A percentile compares a stretch with the other conserved stretches of the same genome.
These are phyloP conservation scores for Pseudocercospora fuligena DNA, from an alignment of 2,329 filamentous ascomycete species.

Conservation along the genomic window DNA sequence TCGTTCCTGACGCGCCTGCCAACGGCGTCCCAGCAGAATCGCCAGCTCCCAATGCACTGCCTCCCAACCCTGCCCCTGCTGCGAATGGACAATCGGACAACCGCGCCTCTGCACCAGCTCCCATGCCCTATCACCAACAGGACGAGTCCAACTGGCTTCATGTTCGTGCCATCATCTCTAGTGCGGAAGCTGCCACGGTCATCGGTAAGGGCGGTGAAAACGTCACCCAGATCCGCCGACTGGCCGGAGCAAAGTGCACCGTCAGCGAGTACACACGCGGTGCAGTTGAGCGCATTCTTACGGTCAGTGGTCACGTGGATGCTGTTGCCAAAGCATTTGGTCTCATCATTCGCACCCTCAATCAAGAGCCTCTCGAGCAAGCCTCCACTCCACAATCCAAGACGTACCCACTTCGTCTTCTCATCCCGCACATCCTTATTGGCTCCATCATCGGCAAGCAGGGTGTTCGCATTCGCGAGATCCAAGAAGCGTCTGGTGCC, in stretches of 20 bases:
- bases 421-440: constrained; percentile 96
- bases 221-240: constrained; percentile 91
- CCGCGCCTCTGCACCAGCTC: constrained; percentile 49
- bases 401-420: constrained; percentile 92
- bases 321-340: constrained; percentile 98
- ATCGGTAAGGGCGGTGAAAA: constrained; percentile 99
- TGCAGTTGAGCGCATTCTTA: constrained; percentile 95
- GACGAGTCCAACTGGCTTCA: constrained; percentile 98
- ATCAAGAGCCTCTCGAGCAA: constrained; percentile 90
- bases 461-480: constrained; percentile 93
- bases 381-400: constrained; percentile 92
- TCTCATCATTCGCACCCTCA: constrained; percentile 95
- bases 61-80: constrained; percentile 13
- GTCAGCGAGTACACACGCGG: constrained; percentile 98
- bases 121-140: constrained; percentile 59
- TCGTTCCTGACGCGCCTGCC: constrained; percentile 65
- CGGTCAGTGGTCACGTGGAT: constrained; percentile 94
- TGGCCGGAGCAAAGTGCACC: constrained; percentile 97
- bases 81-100: constrained; percentile 57
- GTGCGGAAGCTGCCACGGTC: constrained; percentile 93
- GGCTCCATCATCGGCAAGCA: constrained; percentile 98
- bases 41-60: constrained; percentile 10
- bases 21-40: constrained; percentile 50
- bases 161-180: constrained; percentile 94
- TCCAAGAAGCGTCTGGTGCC: constrained; percentile 95